Percentiles rank a stretch among this genome's conserved stretches.
Evolutionary conservation across 2,329 filamentous ascomycete genomes (phyloP).

Genomic region (Paracamarosporium sp.): DNA sequence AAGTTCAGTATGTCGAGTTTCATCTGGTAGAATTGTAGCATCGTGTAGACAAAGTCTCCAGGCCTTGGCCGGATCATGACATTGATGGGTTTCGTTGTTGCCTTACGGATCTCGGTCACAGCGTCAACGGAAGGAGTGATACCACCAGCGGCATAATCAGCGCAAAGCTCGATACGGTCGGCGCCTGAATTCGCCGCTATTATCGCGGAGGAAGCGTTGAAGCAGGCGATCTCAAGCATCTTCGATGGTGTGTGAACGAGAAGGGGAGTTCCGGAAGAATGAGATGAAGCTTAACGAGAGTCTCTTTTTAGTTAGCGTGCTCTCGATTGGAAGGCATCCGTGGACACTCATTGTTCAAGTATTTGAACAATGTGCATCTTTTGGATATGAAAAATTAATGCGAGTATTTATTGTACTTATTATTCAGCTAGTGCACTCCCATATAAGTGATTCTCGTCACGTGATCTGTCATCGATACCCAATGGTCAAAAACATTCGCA

Average conservation of each 20-base stretch:
- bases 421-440: too few relatives aligned
- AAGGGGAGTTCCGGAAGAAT: not conserved
- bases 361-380: too few relatives aligned
- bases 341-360: too few relatives aligned
- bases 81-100: conserved; percentile 51
- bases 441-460: too few relatives aligned
- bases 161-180: conserved; percentile 60
- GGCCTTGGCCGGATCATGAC: conserved; percentile 62
- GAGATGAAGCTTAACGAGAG: not conserved
- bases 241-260: not conserved
- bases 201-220: conserved; percentile 52
- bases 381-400: too few relatives aligned
- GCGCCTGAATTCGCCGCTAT: conserved; percentile 53
- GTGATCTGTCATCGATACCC: too few relatives aligned
- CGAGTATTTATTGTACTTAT: too few relatives aligned
- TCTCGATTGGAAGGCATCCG: not conserved
- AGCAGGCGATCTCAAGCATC: conserved; percentile 59
- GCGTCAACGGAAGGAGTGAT: conserved; percentile 47
- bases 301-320: not conserved
- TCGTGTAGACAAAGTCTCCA: conserved; percentile 54
- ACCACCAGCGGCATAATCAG: conserved; percentile 49
- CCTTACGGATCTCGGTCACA: conserved; percentile 31
- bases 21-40: conserved; percentile 54
- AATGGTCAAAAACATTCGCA: too few relatives aligned
- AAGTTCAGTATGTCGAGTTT: conserved; percentile 46